A percentile compares a stretch with the other conserved stretches of the same genome.
phyloP scores from a whole-genome alignment of 805 yeast species.

The Ogataea trehaloabstinens region DNA sequence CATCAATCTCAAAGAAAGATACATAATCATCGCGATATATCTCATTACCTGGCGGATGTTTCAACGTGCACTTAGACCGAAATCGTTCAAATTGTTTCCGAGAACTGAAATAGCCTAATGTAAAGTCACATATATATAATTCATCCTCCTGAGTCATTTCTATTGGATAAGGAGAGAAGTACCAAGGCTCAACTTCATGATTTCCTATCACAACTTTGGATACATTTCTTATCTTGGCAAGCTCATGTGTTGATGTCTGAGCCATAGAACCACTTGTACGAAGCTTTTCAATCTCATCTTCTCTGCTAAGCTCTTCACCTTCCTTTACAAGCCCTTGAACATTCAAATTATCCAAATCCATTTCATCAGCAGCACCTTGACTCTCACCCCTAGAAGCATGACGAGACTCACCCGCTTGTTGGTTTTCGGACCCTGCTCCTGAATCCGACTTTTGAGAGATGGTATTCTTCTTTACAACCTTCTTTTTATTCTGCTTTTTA shows the following conservation, averaged over 20 bases:
- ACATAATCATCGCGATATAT: constrained; percentile 90
- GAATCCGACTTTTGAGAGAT: constrained; percentile 8
- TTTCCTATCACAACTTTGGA: constrained; percentile 79
- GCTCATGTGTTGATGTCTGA: constrained; percentile 76
- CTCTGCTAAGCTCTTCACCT: constrained; percentile 74
- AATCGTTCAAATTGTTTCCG: constrained; percentile 90
- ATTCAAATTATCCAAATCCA: constrained; percentile 81
- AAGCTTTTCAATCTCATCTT: constrained; percentile 87
- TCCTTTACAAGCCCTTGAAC: constrained; percentile 73
- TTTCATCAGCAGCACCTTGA: constrained; percentile 50
- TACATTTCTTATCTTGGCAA: constrained; percentile 86
- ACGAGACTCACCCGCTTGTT: constrained; percentile 20
- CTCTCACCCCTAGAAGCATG: constrained; percentile 9
- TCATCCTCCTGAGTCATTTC: constrained; percentile 92
- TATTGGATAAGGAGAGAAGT: constrained; percentile 94
- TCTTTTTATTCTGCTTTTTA: constrained; percentile 36
- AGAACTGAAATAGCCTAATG: constrained; percentile 85
- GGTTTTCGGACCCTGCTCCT: constrained; percentile 15
- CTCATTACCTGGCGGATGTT: constrained; percentile 98
- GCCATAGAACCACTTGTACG: constrained; percentile 98
- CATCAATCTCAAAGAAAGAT: constrained; percentile 96
- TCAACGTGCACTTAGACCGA: constrained; percentile 79
- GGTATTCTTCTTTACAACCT: constrained; percentile 16
- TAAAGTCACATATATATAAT: constrained; percentile 87
- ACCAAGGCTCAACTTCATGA: constrained; percentile 97